Evolutionary conservation across 2,329 filamentous ascomycete species (phyloP).

Genomic region (Domatiomyces catenatus): DNA sequence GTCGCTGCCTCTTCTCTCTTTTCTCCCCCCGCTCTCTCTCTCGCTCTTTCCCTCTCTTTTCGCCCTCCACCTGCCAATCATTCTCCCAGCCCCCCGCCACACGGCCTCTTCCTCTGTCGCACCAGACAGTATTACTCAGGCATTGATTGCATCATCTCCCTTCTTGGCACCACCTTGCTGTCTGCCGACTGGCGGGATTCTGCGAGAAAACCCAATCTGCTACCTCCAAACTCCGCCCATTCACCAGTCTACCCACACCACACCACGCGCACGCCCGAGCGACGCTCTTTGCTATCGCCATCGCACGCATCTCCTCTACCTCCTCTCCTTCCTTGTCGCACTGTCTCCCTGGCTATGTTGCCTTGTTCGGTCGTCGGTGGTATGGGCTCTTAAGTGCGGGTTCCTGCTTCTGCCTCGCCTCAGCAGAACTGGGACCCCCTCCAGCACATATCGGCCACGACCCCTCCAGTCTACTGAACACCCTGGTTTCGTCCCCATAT

Average conservation of each 20-base stretch:
- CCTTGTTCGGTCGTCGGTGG: neutral
- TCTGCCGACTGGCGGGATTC: neutral
- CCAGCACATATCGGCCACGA: neutral
- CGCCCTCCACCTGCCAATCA: neutral
- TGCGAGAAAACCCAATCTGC: neutral
- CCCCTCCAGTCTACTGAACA: conserved; percentile 31
- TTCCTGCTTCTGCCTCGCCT: conserved; percentile 1
- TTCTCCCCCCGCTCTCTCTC: no score
- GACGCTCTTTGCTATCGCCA: neutral
- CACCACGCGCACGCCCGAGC: neutral
- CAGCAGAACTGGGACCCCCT: neutral
- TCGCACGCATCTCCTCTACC: neutral
- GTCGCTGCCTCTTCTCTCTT: neutral
- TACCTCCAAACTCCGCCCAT: neutral
- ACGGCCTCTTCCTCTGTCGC: neutral
- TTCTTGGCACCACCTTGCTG: neutral
- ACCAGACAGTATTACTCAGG: neutral
- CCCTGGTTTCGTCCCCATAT: conserved; percentile 7
- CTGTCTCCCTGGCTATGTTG: neutral
- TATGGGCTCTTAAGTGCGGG: neutral
- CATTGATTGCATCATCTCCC: neutral
- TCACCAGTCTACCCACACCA: neutral
- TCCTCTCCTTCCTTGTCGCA: neutral
- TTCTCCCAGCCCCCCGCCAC: neutral
- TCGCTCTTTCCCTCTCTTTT: no score